A percentile compares a stretch with the other conserved stretches of the same genome.
Conservation (phyloP, 2,329 filamentous ascomycete genomes). For the Colletotrichum higginsianum region DNA sequence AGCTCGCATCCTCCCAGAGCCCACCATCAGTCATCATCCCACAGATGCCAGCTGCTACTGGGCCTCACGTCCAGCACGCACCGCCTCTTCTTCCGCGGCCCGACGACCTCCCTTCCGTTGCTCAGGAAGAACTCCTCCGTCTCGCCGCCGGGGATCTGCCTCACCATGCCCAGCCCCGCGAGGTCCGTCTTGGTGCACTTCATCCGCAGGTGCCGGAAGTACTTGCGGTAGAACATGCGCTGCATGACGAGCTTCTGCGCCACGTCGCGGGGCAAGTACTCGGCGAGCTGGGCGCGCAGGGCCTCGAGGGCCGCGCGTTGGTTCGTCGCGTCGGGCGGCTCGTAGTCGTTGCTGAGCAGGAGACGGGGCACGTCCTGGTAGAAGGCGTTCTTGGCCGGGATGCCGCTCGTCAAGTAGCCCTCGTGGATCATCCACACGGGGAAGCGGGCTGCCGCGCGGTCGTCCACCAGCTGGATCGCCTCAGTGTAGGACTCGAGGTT, state of each 20-base stretch:
- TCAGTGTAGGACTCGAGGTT: slow-evolving; percentile 40
- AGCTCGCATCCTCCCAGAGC: too few species aligned
- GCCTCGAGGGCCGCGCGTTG: slow-evolving; percentile 34
- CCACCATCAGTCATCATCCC: slow-evolving; percentile 33
- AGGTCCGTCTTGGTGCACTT: slow-evolving; percentile 42
- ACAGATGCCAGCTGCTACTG: slow-evolving; percentile 38
- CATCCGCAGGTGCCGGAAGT: slow-evolving; percentile 40
- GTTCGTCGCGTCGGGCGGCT: slow-evolving; percentile 34
- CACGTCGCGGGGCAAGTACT: slow-evolving; percentile 28
- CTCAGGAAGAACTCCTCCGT: slow-evolving; percentile 41
- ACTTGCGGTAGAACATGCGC: slow-evolving; percentile 42
- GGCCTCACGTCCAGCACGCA: slow-evolving; percentile 32
- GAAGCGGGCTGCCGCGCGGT: slow-evolving; percentile 36
- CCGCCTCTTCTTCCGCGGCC: slow-evolving; percentile 28
- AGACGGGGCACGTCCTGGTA: slow-evolving; percentile 35
- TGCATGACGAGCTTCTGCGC: slow-evolving; percentile 38
- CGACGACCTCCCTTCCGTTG: slow-evolving; percentile 35
- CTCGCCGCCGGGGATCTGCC: slow-evolving; percentile 30
- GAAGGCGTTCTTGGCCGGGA: slow-evolving; percentile 35
- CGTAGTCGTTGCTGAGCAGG: slow-evolving; percentile 37
- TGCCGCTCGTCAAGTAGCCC: slow-evolving; percentile 38
- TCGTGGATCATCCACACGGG: slow-evolving; percentile 43
- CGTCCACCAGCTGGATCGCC: slow-evolving; percentile 41
- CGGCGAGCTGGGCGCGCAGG: slow-evolving; percentile 27
- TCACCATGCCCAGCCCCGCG: slow-evolving; percentile 38